Percentiles rank a stretch among this genome's conserved stretches.
Evolutionary conservation across 805 yeast genomes (phyloP).

Genomic region (Lachancea kluyveri): DNA sequence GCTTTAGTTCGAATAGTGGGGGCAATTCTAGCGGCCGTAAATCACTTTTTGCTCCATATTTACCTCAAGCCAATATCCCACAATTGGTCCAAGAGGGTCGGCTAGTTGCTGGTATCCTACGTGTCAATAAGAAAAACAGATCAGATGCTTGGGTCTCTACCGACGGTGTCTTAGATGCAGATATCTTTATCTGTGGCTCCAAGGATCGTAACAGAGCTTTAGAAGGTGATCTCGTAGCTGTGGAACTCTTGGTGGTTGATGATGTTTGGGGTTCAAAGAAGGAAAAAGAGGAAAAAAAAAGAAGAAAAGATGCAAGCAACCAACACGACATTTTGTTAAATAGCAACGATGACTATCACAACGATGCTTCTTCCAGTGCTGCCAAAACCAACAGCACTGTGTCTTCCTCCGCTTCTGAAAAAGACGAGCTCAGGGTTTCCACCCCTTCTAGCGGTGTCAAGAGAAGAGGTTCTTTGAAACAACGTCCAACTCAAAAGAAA

Average conservation of each 20-base stretch:
- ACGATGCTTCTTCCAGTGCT: constrained; percentile 59
- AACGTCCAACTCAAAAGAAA: constrained; percentile 94
- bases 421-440: constrained; percentile 36
- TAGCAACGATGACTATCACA: constrained; percentile 61
- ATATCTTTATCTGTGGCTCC: constrained; percentile 95
- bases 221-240: constrained; percentile 95
- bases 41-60: constrained; percentile 90
- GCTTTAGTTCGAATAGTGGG: constrained; percentile 31
- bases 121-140: constrained; percentile 94
- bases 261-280: constrained; percentile 97
- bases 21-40: constrained; percentile 49
- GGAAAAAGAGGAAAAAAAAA: constrained; percentile 95
- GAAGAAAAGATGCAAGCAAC: constrained; percentile 61
- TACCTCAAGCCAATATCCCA: constrained; percentile 90
- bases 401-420: constrained; percentile 24
- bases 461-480: constrained; percentile 87
- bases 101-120: constrained; percentile 82
- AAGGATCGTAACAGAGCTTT: constrained; percentile 96
- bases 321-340: constrained; percentile 36
- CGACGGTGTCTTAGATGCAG: constrained; percentile 92
- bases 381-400: constrained; percentile 26
- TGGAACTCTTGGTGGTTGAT: constrained; percentile 88
- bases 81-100: constrained; percentile 84
- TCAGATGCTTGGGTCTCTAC: constrained; percentile 98
- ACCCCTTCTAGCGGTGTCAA: constrained; percentile 31